phyloP scores from a whole-genome alignment of 116 monocot species.

The Cymodocea nodosa region DNA sequence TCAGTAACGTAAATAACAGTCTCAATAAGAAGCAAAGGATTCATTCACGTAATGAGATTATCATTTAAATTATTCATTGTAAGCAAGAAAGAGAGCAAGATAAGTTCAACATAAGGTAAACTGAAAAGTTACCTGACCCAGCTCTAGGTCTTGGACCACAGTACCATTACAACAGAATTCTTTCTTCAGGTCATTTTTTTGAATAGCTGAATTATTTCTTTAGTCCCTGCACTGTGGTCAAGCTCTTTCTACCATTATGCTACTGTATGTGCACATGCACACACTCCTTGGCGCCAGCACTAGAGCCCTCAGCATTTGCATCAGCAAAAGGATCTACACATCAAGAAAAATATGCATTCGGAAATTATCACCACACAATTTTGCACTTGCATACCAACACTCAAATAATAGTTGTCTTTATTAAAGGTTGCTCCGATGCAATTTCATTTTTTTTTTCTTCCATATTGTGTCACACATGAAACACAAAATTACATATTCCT shows the following conservation, averaged over 20 bases:
- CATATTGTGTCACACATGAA: too few relatives aligned
- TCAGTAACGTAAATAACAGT: neutral
- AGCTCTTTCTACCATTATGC: conserved; percentile 42
- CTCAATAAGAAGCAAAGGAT: too few relatives aligned
- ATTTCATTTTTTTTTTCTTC: too few relatives aligned
- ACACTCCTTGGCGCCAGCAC: conserved; percentile 40
- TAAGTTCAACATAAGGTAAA: neutral
- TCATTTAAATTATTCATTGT: too few relatives aligned
- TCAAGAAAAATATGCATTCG: neutral
- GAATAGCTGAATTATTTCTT: conserved; percentile 48
- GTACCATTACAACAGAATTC: conserved; percentile 57
- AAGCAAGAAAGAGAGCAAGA: neutral
- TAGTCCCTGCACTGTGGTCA: conserved; percentile 46
- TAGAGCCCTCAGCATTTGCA: conserved; percentile 36
- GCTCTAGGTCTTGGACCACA: conserved; percentile 42
- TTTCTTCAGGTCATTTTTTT: conserved; percentile 48
- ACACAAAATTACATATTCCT: too few relatives aligned
- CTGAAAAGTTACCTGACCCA: conserved; percentile 22
- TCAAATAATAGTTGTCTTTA: too few relatives aligned
- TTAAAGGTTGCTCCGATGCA: too few relatives aligned
- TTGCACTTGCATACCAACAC: too few relatives aligned
- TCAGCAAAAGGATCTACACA: conserved; percentile 40
- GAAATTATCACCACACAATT: too few relatives aligned
- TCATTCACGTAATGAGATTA: too few relatives aligned
- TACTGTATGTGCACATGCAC: conserved; percentile 48